Evolutionary conservation across 306 rosid genomes (phyloP), one percentile per base, ranked within the genome.

Genomic region (Malus fusca): DNA sequence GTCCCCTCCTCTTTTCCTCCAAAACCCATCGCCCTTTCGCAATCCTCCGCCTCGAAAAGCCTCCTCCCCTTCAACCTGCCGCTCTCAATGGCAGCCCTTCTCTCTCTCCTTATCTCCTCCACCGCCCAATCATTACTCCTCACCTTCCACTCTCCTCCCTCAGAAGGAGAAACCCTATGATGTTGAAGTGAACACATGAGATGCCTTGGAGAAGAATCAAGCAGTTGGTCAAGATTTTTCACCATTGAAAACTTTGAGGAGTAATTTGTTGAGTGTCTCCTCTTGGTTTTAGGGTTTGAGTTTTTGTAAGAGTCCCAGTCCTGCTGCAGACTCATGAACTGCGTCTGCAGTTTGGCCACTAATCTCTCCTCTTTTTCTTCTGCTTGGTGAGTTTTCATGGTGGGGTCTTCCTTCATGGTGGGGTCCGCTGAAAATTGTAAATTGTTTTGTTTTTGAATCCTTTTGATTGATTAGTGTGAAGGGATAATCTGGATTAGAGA

Each of bases 171-270:
- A 5, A 68, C 37, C 8, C 26, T 66, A 25, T 60, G 75, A 25
- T 60, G 75, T 75, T 88, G 96, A 80, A 88, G 84, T 42, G 80
- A 77, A 66, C 77, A 75, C 87, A 88, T 84, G 79, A 87, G 80
- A 66, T 74, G 46, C 56, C 82, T 84, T 2, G 93, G 86, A 35
- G 91, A 88, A 46, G 18, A 70, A 37, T 78, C 71, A 0, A 76
- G 65, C 26, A 66, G 80, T 46, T 73, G 83, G 15, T 73, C 60
- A 61, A 81, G 69, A 48, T 68, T 59, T 66, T 80, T 68, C 28
- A 42, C 67, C 74, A 78, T 63, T 26, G 26, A 25, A 10, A 42
- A 33, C 28, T 21, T 19, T 11, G 22, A 31, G 2, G 82, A 64
- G 66, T 28, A 15, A 51, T 51, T 13, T 22, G 68, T 28, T 23